These are phyloP conservation scores for Cadophora malorum DNA, from an alignment of 2,329 filamentous ascomycete species.

Conservation along the genomic window DNA sequence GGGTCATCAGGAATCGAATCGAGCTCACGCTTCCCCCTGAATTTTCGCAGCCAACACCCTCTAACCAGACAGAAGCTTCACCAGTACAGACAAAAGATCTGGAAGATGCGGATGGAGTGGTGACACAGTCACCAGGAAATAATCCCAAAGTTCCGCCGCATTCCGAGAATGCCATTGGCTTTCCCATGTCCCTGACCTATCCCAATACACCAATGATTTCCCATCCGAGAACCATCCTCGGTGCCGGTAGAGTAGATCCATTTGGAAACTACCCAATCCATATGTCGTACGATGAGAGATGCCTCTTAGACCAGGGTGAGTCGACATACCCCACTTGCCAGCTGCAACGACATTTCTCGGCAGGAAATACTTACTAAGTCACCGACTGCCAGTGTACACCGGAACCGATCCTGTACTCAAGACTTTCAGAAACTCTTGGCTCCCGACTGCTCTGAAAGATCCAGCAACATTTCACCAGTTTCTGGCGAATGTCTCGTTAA, in stretches of 20 bases:
- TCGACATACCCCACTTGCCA: background rate
- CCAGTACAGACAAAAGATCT: background rate
- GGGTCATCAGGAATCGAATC: slow-evolving; percentile 7
- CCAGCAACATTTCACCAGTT: slow-evolving; percentile 15
- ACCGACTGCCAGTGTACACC: background rate
- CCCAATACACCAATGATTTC: background rate
- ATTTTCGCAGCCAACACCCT: background rate
- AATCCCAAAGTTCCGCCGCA: background rate
- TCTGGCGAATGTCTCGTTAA: slow-evolving; percentile 7
- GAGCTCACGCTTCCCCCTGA: slow-evolving; percentile 4
- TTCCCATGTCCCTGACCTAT: background rate
- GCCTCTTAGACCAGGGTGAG: slow-evolving; percentile 11
- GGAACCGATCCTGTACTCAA: background rate
- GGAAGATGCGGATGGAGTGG: background rate
- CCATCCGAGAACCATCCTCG: background rate
- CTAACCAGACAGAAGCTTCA: background rate
- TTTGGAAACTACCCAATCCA: slow-evolving; percentile 5
- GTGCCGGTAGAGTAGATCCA: slow-evolving; percentile 15
- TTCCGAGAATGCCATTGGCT: background rate
- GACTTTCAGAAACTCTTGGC: slow-evolving; percentile 10
- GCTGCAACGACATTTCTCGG: background rate
- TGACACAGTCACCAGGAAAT: background rate
- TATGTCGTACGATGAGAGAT: background rate
- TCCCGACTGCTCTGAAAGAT: slow-evolving; percentile 5
- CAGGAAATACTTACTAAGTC: background rate